phyloP scores from a whole-genome alignment of 805 yeast species.

The Pichia paraexigua region DNA sequence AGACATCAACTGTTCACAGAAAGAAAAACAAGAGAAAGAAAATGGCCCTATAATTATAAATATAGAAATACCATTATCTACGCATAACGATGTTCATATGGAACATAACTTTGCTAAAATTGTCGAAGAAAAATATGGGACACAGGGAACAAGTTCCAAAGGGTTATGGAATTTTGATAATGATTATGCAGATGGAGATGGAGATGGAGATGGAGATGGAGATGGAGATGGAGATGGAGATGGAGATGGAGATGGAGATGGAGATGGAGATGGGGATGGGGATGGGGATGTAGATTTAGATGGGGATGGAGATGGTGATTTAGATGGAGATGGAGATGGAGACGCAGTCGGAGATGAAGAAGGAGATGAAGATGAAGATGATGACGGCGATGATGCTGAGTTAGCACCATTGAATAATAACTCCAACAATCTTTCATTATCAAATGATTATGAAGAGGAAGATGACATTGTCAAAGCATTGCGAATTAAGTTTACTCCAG shows the following conservation, averaged over 20 bases:
- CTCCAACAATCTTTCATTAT: background rate
- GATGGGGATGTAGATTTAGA: constrained; percentile 34
- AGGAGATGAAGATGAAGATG: constrained; percentile 21
- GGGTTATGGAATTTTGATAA: constrained; percentile 35
- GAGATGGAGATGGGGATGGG: constrained; percentile 18
- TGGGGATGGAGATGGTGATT: constrained; percentile 30
- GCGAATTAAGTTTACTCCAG: constrained; percentile 25
- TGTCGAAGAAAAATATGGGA: constrained; percentile 79
- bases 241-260: constrained; percentile 31
- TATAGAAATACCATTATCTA: constrained; percentile 27
- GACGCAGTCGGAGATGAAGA: constrained; percentile 27
- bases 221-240: constrained; percentile 16
- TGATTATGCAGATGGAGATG: constrained; percentile 31
- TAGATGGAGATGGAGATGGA: constrained; percentile 18
- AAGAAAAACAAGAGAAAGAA: background rate
- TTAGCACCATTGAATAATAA: background rate
- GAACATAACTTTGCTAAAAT: constrained; percentile 64
- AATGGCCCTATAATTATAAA: constrained; percentile 10
- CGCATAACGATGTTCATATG: constrained; percentile 49
- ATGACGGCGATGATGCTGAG: constrained; percentile 38
- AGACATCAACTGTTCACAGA: background rate
- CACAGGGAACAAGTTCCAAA: constrained; percentile 52
- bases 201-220: background rate
- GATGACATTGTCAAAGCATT: constrained; percentile 25
- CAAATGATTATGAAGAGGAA: constrained; percentile 25